A percentile compares a stretch with the other conserved stretches of the same genome.
Evolutionary conservation across 768 basidiomycete species (phyloP).

Genomic region (Dictyophora rubrovolvata): DNA sequence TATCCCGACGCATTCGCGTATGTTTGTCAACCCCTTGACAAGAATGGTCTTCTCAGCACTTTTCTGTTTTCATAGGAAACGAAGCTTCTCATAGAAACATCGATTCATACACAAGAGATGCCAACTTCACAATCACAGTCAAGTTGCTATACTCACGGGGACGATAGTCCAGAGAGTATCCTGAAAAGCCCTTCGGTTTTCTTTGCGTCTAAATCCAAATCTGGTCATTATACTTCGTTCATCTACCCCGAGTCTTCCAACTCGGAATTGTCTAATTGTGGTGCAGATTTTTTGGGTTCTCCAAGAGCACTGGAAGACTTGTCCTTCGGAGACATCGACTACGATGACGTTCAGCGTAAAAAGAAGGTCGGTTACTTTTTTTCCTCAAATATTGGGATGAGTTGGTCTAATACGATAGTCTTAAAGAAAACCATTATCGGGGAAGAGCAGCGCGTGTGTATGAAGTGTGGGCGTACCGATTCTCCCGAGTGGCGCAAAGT

Average conservation of each 20-base stretch:
- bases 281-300: background rate
- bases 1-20: conserved; percentile 42
- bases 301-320: background rate
- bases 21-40: background rate
- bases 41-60: background rate
- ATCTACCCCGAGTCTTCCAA: background rate
- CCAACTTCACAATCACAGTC: background rate
- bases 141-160: background rate
- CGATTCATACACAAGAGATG: background rate
- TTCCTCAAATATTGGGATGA: too few relatives aligned
- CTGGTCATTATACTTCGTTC: background rate
- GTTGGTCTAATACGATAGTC: conserved; percentile 11
- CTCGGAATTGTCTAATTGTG: background rate
- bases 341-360: conserved; percentile 40
- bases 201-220: background rate
- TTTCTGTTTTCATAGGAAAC: background rate
- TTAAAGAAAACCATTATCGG: conserved; percentile 36
- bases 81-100: background rate
- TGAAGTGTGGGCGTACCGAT: conserved; percentile 89
- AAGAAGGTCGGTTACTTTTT: conserved; percentile 41
- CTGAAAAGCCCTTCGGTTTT: background rate
- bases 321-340: conserved; percentile 30
- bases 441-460: conserved; percentile 72
- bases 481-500: conserved; percentile 97
- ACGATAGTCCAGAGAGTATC: background rate